These are phyloP conservation scores for Yamadazyma triangularis DNA, from an alignment of 1,139 yeast species.

Conservation along the genomic window DNA sequence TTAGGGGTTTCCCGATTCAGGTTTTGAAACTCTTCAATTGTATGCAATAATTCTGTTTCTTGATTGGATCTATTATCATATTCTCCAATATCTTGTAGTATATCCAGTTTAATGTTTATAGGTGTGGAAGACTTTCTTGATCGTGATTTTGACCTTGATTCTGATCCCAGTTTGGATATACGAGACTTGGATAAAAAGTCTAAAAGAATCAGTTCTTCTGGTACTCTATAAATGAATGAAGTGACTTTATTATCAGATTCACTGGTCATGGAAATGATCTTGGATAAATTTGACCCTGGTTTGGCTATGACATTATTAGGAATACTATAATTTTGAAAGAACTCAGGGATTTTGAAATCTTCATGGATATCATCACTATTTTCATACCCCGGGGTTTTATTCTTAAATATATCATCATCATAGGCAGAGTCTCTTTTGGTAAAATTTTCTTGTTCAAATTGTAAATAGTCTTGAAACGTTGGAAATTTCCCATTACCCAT, in stretches of 20 bases:
- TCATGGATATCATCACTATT: slow-evolving; percentile 20
- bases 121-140: slow-evolving; percentile 8
- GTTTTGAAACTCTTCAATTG: slow-evolving; percentile 18
- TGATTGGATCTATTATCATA: slow-evolving; percentile 21
- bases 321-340: slow-evolving; percentile 32
- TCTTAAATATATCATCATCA: slow-evolving; percentile 11
- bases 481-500: slow-evolving; percentile 12
- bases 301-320: slow-evolving; percentile 47
- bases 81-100: slow-evolving; percentile 21
- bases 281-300: slow-evolving; percentile 20
- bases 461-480: slow-evolving; percentile 28
- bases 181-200: slow-evolving; percentile 57
- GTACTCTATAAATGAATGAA: slow-evolving; percentile 57
- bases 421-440: slow-evolving; percentile 11
- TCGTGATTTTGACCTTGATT: slow-evolving; percentile 6
- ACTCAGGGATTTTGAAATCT: slow-evolving; percentile 37
- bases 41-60: slow-evolving; percentile 21
- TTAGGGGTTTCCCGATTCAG: slow-evolving; percentile 4
- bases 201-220: slow-evolving; percentile 67
- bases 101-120: slow-evolving; percentile 22
- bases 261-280: slow-evolving; percentile 33
- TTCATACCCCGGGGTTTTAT: slow-evolving; percentile 13
- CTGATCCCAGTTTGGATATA: slow-evolving; percentile 14
- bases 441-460: slow-evolving; percentile 24
- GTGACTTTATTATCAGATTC: slow-evolving; percentile 14